Evolutionary conservation across 2,329 filamentous ascomycete genomes (phyloP), one percentile per base, ranked within the genome.

Genomic region (Cladobotryum mycophilum): DNA sequence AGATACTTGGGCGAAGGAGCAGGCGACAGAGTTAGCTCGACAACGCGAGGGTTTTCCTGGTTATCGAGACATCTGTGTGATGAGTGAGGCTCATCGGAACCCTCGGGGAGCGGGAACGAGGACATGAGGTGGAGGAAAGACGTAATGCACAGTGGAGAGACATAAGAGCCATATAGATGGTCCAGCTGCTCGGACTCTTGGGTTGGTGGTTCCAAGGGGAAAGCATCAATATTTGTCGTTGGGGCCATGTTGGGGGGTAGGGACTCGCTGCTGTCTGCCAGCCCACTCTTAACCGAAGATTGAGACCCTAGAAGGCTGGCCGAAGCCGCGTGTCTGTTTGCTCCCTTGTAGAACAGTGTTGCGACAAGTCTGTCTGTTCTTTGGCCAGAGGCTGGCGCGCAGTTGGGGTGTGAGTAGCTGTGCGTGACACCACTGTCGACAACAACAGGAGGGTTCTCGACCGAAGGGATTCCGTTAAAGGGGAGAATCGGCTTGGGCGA

Each of bases 101-200:
- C 78, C 11, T 69, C 65, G 1, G 76, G 75, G 17, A 79, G 70
- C 12, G 81, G 81, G 53, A 85, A 82, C 17, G 74, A 76, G 17
- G 80, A 80, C 75, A 85, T 83, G 53, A 85, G 75, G 61, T 84
- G 80, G 18, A 85, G 73, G 64, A 85, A 85, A 13, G 81, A 81
- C 9, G 81, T 81, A 55, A 84, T 76, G 67, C 82, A 85, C 53
- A 85, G 72, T 5, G 81, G 80, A 15, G 81, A 84, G 61, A 85
- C 77, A 60, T 82, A 82, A 17, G 79, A 82, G 55, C 82, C 82
- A 58, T 85, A 85, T 15, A 85, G 74, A 54, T 83, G 80, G 60
- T 85, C 81, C 47, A 84, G 75, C 50, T 81, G 72, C 66, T 84
- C 74, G 13, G 64, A 60, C 61, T 82, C 75, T 58, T 74, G 67